Evolutionary conservation across 495 filamentous ascomycete genomes (phyloP), one percentile per base, ranked within the genome.

Genomic region (Tirmania nivea): DNA sequence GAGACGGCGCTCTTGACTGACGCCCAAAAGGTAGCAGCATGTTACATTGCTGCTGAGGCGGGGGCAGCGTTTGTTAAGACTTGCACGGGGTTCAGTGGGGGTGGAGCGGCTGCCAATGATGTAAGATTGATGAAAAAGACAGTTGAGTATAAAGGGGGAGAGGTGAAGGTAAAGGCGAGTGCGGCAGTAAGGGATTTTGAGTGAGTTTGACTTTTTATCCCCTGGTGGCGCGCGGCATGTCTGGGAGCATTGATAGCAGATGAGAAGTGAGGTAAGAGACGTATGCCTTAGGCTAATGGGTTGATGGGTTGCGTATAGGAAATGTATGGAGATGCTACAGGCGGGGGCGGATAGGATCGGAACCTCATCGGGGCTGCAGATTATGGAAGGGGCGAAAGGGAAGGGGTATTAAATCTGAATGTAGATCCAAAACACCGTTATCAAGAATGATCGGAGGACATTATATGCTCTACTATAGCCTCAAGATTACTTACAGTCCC

Each of bases 131-230:
- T 84, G 80, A 68, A 68, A 37, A 64, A 63, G 31, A 67, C 70
- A 8, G 62, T 66, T 52, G 64, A 60, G 35, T 51, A 51, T 19
- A 64, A 72, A n/a, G 69, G 66, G 17, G 12, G 12, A 1, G 58
- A 58, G 21, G 76, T 84, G 16, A 84, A 83, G 63, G 76, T 84
- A 17, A 84, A 84, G 63, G 80, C 80, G 12, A 78, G 75, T 56
- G 80, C 77, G 2, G 80, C 79, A 10, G 65, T 84, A 8, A 69
- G 74, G 53, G 71, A 68, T 52, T 67, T 73, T 31, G 0, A 7
- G 25, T 31, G 25, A 31, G 25, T 31, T 31, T 31, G 1, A 31
- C 2, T 31, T 25, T n/a, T 31, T 31, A 31, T 31, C 25, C 25
- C 25, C 7, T 31, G 25, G 25, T 31, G 25, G 7, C 25, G 7